These are phyloP conservation scores for Tetrahymena borealis DNA, from an alignment of 73 alveolate species.

Conservation along the genomic window DNA sequence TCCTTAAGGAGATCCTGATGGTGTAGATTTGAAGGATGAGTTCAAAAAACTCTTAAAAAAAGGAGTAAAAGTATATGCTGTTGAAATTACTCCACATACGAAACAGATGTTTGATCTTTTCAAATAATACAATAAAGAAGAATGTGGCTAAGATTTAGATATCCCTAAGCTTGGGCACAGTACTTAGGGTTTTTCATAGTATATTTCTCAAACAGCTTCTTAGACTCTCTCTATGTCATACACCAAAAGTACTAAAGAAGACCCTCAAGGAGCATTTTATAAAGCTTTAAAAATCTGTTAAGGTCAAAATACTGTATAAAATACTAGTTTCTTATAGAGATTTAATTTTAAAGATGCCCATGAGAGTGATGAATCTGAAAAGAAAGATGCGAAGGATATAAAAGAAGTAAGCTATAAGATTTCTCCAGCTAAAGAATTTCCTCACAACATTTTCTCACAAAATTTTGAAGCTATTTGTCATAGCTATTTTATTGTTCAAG, in stretches of 20 bases:
- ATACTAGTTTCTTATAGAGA: not conserved
- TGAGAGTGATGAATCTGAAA: not conserved
- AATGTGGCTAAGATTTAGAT: not conserved
- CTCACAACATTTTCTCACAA: not conserved
- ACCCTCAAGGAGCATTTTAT: not conserved
- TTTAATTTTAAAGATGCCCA: not conserved
- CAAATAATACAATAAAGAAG: not conserved
- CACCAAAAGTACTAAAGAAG: not conserved
- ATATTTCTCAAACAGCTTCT: not conserved
- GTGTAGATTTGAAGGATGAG: not conserved
- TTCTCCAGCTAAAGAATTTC: not conserved
- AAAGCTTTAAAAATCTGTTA: not conserved
- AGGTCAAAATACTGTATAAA: not conserved
- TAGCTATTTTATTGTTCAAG: slow-evolving; percentile 9
- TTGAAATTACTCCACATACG: not conserved
- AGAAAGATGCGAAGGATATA: not conserved
- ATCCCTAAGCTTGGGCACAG: not conserved
- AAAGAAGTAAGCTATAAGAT: not conserved
- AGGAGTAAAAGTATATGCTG: not conserved
- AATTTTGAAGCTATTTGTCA: slow-evolving; percentile 10
- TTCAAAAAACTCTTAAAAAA: slow-evolving; percentile 2
- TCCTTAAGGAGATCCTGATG: slow-evolving; percentile 31
- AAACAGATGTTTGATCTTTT: not conserved
- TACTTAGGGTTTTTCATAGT: not conserved
- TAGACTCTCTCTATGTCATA: not conserved